Percentiles rank a stretch among this genome's conserved stretches.
Conservation (phyloP, 2,329 filamentous ascomycete species). For the Penicillium sp. region DNA sequence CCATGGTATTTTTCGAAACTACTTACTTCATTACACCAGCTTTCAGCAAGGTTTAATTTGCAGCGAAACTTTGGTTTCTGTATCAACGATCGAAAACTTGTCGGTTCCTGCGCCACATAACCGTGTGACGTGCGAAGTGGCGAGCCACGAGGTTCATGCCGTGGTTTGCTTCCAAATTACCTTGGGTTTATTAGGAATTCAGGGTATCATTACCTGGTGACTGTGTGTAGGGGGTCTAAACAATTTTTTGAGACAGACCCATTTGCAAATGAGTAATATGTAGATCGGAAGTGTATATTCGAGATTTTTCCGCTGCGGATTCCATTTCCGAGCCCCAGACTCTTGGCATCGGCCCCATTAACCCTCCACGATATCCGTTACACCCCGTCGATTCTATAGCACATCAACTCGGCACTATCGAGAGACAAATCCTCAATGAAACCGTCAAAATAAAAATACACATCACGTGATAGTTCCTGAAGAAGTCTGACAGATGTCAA, state of each 20-base stretch:
- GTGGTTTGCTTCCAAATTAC: neutral
- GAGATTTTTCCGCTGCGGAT: neutral
- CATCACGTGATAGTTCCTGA: neutral
- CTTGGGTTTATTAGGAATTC: neutral
- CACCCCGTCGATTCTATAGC: neutral
- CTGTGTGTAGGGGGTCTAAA: neutral
- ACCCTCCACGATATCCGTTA: neutral
- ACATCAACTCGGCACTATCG: neutral
- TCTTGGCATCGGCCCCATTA: neutral
- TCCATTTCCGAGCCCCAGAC: neutral
- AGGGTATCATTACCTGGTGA: neutral
- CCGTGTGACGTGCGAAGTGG: neutral
- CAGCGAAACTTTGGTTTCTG: neutral
- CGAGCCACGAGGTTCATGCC: neutral
- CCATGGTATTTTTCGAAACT: neutral
- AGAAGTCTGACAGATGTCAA: neutral
- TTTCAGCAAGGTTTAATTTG: neutral
- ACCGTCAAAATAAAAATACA: neutral
- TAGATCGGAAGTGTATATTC: neutral
- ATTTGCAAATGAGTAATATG: neutral
- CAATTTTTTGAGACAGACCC: neutral
- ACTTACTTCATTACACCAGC: neutral
- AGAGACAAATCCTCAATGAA: neutral
- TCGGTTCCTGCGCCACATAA: neutral
- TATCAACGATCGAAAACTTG: neutral